A percentile compares a stretch with the other conserved stretches of the same genome.
Evolutionary conservation across 2,329 filamentous ascomycete genomes (phyloP).

Genomic region (Phialophora expanda): DNA sequence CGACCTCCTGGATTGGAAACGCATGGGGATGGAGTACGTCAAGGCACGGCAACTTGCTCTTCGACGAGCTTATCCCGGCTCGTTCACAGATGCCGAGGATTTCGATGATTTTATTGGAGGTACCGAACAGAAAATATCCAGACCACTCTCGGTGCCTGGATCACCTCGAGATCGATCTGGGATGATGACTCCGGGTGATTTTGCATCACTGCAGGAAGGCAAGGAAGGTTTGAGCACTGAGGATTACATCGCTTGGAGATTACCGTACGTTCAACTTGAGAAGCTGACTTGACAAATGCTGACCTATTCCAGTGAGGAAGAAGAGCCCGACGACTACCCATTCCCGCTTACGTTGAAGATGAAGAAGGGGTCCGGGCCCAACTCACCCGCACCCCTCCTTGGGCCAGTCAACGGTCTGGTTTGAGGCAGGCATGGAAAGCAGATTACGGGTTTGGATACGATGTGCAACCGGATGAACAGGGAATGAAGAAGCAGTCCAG

Average conservation of each 20-base stretch:
- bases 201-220: slow-evolving; percentile 93
- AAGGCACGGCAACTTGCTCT: slow-evolving; percentile 94
- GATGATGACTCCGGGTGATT: slow-evolving; percentile 99
- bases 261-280: slow-evolving; percentile 74
- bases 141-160: slow-evolving; percentile 91
- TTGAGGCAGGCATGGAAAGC: not conserved
- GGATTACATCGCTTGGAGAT: slow-evolving; percentile 97
- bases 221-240: slow-evolving; percentile 92
- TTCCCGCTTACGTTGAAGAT: slow-evolving; percentile 70
- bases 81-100: slow-evolving; percentile 76
- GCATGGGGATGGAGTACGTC: slow-evolving; percentile 99
- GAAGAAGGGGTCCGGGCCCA: slow-evolving; percentile 48
- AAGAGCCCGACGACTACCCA: slow-evolving; percentile 80
- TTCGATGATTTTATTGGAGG: slow-evolving; percentile 91
- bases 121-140: slow-evolving; percentile 91
- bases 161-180: slow-evolving; percentile 88
- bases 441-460: slow-evolving; percentile 23
- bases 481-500: not conserved
- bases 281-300: slow-evolving; percentile 10
- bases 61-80: slow-evolving; percentile 85
- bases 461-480: not conserved
- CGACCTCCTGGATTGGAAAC: slow-evolving; percentile 97
- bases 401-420: slow-evolving; percentile 31
- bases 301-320: slow-evolving; percentile 72
- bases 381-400: slow-evolving; percentile 40